phyloP scores from a whole-genome alignment of 2,329 filamentous ascomycete species.

The Epichloe coenophiala region DNA sequence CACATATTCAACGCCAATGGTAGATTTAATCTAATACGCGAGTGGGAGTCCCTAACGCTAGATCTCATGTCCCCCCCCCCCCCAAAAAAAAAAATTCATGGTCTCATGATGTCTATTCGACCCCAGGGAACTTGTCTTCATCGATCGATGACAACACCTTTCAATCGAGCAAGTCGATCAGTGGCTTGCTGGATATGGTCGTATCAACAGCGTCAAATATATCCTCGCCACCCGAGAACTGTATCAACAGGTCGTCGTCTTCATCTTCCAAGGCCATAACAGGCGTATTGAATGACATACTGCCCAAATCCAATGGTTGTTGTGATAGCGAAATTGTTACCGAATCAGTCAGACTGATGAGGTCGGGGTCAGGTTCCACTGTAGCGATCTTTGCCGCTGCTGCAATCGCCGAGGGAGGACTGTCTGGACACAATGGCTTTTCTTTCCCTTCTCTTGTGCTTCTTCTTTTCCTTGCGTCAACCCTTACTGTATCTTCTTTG shows the following conservation, averaged over 20 bases:
- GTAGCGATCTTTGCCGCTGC: not conserved
- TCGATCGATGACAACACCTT: not conserved
- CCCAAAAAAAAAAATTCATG: too few species aligned
- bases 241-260: not conserved
- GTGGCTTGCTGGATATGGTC: not conserved
- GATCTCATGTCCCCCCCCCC: too few species aligned
- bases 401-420: not conserved
- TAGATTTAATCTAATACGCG: too few species aligned
- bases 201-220: not conserved
- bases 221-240: slow-evolving; percentile 2
- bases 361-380: not conserved
- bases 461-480: not conserved
- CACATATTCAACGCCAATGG: too few species aligned
- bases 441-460: too few species aligned
- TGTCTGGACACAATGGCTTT: not conserved
- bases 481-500: not conserved
- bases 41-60: too few species aligned
- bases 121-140: not conserved
- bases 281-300: not conserved
- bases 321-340: not conserved
- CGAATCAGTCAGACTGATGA: slow-evolving; percentile 1
- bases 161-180: not conserved
- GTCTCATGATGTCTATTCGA: too few species aligned
- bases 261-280: not conserved
- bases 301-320: not conserved